A percentile compares a stretch with the other conserved stretches of the same genome.
These are phyloP conservation scores for Sporothrix variecibatus DNA, from an alignment of 2,329 filamentous ascomycete genomes.

Conservation along the genomic window DNA sequence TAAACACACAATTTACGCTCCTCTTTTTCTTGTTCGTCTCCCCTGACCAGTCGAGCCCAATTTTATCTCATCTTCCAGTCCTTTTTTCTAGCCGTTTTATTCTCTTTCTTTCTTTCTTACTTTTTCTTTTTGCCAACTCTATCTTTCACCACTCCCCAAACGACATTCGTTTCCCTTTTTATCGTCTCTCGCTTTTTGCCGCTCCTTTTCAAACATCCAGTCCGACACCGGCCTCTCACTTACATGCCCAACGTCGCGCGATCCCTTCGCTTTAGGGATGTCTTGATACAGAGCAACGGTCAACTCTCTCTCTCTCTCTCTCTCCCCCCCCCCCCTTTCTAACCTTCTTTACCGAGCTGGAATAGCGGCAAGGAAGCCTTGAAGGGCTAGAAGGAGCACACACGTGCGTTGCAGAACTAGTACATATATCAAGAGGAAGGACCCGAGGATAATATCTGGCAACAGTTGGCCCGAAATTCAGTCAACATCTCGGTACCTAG, in stretches of 20 bases:
- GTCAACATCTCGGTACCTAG: constrained; percentile 4
- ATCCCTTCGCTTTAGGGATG: not conserved
- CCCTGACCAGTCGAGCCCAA: not conserved
- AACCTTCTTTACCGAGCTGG: not conserved
- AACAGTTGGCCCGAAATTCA: too few species aligned
- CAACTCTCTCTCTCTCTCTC: too few species aligned
- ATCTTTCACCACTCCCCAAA: not conserved
- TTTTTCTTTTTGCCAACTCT: not conserved
- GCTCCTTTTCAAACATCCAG: not conserved
- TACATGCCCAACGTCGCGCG: not conserved
- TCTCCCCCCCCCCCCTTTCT: too few species aligned
- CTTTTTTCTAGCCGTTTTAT: not conserved
- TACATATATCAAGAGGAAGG: too few species aligned
- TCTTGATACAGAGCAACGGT: not conserved
- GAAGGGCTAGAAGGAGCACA: not conserved
- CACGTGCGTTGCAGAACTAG: too few species aligned
- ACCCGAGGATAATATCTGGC: too few species aligned
- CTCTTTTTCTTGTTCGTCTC: not conserved
- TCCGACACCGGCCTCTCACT: not conserved
- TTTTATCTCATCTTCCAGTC: not conserved
- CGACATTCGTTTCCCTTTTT: not conserved
- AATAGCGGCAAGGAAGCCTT: not conserved
- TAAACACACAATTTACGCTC: not conserved
- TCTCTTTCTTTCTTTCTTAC: not conserved
- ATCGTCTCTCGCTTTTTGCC: not conserved